Conservation (phyloP, 345 rosid species). For the Syzygium jambos region DNA sequence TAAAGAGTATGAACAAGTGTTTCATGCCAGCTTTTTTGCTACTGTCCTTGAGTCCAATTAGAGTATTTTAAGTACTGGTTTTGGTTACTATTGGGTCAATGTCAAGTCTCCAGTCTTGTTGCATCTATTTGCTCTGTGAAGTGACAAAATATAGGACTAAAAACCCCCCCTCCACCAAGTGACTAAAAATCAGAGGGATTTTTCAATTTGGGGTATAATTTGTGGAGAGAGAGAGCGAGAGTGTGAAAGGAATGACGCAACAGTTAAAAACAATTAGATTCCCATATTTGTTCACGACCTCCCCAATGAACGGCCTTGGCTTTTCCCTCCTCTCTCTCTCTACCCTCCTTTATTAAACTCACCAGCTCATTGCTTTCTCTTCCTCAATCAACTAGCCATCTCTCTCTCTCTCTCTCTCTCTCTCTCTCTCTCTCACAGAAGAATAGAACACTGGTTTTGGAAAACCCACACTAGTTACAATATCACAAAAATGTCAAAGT, state of each 20-base stretch:
- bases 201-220: neutral
- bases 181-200: neutral
- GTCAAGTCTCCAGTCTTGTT: neutral
- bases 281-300: constrained; percentile 6
- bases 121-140: neutral
- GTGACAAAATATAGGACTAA: constrained; percentile 2
- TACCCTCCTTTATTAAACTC: neutral
- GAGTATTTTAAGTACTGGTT: neutral
- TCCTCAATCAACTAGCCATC: neutral
- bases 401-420: neutral
- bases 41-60: no score
- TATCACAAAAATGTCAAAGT: neutral
- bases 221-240: neutral
- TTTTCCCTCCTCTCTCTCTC: neutral
- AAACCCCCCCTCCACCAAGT: neutral
- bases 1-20: neutral
- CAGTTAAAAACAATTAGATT: constrained; percentile 8
- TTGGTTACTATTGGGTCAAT: neutral
- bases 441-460: neutral
- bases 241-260: constrained; percentile 1
- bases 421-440: neutral
- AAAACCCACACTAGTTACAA: neutral
- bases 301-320: constrained; percentile 11
- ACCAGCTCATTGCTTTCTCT: neutral
- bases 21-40: neutral